Percentiles rank a stretch among this genome's conserved stretches.
Conservation (phyloP, 2,329 filamentous ascomycete genomes). For the Saccharata proteae region DNA sequence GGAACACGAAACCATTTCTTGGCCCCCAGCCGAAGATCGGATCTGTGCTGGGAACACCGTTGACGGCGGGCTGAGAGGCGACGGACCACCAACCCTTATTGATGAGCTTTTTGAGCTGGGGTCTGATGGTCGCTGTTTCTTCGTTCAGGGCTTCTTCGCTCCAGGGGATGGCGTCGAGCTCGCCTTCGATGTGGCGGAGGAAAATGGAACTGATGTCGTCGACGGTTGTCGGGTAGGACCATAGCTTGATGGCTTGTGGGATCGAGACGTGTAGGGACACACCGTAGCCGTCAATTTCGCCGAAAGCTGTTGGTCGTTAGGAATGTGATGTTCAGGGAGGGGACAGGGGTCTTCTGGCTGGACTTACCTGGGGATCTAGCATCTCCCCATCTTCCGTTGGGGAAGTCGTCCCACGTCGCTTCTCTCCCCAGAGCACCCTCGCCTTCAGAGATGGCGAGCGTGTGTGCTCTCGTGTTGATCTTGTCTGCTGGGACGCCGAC, state of each 20-base stretch:
- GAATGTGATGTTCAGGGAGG: neutral
- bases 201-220: conserved; percentile 73
- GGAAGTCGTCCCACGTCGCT: conserved; percentile 97
- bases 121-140: conserved; percentile 72
- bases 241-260: conserved; percentile 70
- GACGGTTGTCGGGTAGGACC: conserved; percentile 62
- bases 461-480: conserved; percentile 69
- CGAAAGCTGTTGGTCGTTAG: conserved; percentile 49
- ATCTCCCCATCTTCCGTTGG: conserved; percentile 92
- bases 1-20: conserved; percentile 84
- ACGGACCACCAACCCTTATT: conserved; percentile 89
- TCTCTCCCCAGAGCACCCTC: conserved; percentile 81
- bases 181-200: conserved; percentile 65
- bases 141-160: conserved; percentile 77
- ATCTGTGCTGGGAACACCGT: conserved; percentile 67
- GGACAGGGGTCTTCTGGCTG: too few species aligned
- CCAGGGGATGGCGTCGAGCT: conserved; percentile 78
- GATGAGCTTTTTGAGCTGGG: conserved; percentile 65
- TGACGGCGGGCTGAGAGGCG: conserved; percentile 87
- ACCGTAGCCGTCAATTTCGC: conserved; percentile 96
- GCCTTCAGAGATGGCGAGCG: conserved; percentile 86
- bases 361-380: conserved; percentile 56
- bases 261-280: conserved; percentile 87
- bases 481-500: conserved; percentile 61
- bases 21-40: conserved; percentile 88